A percentile compares a stretch with the other conserved stretches of the same genome.
These are phyloP conservation scores for Chlamydomonas incerta DNA, from an alignment of 139 green algal genomes.

Conservation along the genomic window DNA sequence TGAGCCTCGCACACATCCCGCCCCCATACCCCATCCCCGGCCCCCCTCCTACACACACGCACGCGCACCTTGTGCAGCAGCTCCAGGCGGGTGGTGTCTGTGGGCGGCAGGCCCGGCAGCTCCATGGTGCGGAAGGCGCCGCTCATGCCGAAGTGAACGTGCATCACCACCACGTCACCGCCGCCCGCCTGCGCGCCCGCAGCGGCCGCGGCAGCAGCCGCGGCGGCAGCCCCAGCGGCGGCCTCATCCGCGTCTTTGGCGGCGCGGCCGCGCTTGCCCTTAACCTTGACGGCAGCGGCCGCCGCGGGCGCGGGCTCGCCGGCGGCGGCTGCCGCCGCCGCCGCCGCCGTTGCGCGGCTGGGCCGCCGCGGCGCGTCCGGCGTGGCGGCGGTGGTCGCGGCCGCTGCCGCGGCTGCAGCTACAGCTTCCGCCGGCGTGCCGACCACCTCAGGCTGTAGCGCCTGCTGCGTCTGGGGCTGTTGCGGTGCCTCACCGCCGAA, in stretches of 20 bases:
- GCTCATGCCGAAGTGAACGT: slow-evolving; percentile 91
- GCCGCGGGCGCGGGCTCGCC: neutral
- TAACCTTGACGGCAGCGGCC: neutral
- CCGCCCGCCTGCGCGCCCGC: neutral
- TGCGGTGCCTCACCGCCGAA: slow-evolving; percentile 43
- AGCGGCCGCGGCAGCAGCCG: neutral
- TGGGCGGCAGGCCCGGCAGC: slow-evolving; percentile 40
- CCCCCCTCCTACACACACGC: neutral
- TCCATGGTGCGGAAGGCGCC: slow-evolving; percentile 55
- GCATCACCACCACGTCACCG: slow-evolving; percentile 63
- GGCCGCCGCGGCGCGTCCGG: too few species aligned
- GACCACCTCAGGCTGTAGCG: too few species aligned
- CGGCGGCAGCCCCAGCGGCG: neutral
- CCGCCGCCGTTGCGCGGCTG: too few species aligned
- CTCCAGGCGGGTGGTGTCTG: slow-evolving; percentile 75
- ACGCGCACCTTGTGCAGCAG: slow-evolving; percentile 22
- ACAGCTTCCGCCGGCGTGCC: too few species aligned
- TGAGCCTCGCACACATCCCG: too few species aligned
- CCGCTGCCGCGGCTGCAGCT: too few species aligned
- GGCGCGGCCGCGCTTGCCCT: neutral
- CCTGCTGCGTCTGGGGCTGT: too few species aligned
- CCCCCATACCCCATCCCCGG: too few species aligned
- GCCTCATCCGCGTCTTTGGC: neutral
- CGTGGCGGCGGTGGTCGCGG: too few species aligned
- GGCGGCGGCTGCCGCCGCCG: neutral